A percentile compares a stretch with the other conserved stretches of the same genome.
Evolutionary conservation across 805 yeast genomes (phyloP).

Genomic region (Metschnikowia picachoensis): DNA sequence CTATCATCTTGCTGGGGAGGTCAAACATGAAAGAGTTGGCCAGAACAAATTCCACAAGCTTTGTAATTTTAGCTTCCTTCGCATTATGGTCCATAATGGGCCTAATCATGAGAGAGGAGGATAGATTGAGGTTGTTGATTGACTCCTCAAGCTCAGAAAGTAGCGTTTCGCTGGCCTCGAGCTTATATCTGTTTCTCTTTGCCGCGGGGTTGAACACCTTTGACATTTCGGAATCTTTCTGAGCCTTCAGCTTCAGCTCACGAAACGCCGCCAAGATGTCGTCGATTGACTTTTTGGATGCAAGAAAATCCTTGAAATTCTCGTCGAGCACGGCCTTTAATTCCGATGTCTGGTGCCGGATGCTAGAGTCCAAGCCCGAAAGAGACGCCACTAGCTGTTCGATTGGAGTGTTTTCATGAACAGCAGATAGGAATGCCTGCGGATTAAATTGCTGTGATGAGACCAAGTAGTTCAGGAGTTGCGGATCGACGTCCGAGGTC

Average conservation of each 20-base stretch:
- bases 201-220: slow-evolving; percentile 36
- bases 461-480: slow-evolving; percentile 29
- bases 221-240: slow-evolving; percentile 31
- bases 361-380: slow-evolving; percentile 30
- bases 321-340: slow-evolving; percentile 35
- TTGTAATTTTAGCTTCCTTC: slow-evolving; percentile 31
- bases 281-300: slow-evolving; percentile 39
- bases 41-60: slow-evolving; percentile 34
- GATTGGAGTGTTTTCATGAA: slow-evolving; percentile 37
- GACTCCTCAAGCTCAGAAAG: slow-evolving; percentile 36
- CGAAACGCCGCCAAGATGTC: slow-evolving; percentile 33
- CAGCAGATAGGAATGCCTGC: slow-evolving; percentile 32
- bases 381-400: slow-evolving; percentile 30
- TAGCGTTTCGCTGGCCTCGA: slow-evolving; percentile 23
- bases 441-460: slow-evolving; percentile 35
- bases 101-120: slow-evolving; percentile 36
- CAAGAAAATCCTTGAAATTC: slow-evolving; percentile 33
- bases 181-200: slow-evolving; percentile 13
- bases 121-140: slow-evolving; percentile 34
- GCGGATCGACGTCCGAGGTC: slow-evolving; percentile 28
- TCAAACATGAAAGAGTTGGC: slow-evolving; percentile 33
- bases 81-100: slow-evolving; percentile 39
- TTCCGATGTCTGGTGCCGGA: slow-evolving; percentile 33
- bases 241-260: slow-evolving; percentile 32
- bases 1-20: slow-evolving; percentile 31